Evolutionary conservation across 208 protist species (phyloP).

Genomic region (Balamuthia mandrillaris): DNA sequence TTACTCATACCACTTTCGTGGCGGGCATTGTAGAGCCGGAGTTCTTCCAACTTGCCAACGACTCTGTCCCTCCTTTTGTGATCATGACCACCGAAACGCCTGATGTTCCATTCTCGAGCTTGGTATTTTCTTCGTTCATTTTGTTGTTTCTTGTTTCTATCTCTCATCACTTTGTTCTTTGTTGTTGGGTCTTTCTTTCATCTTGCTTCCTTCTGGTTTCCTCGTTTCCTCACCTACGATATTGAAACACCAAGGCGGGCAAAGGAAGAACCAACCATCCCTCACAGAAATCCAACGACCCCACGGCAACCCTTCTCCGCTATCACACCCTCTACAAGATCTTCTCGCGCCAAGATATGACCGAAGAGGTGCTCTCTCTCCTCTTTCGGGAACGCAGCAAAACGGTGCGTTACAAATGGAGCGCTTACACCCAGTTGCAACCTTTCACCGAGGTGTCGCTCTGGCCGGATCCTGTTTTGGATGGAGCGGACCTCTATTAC

Average conservation of each 20-base stretch:
- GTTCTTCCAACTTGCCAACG: neutral
- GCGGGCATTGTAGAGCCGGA: no score
- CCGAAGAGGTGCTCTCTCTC: neutral
- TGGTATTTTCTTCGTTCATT: no score
- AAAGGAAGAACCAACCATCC: no score
- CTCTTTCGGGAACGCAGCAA: neutral
- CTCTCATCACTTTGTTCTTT: no score
- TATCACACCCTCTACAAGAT: neutral
- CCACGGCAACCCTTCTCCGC: neutral
- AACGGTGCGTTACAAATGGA: neutral
- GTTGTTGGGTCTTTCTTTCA: no score
- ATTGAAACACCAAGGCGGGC: no score
- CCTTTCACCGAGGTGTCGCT: neutral
- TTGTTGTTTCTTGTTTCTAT: no score
- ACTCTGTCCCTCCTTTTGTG: neutral
- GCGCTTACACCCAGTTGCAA: neutral
- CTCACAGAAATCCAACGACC: no score
- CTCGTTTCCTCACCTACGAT: no score
- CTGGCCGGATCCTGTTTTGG: neutral
- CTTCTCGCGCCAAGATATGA: neutral
- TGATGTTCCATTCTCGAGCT: neutral
- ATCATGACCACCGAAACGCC: neutral
- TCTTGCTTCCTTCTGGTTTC: no score
- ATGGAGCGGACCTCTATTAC: slow-evolving; percentile 3
- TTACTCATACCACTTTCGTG: no score